Conservation (phyloP, 306 rosid genomes). For the Inga leiocalycina region DNA sequence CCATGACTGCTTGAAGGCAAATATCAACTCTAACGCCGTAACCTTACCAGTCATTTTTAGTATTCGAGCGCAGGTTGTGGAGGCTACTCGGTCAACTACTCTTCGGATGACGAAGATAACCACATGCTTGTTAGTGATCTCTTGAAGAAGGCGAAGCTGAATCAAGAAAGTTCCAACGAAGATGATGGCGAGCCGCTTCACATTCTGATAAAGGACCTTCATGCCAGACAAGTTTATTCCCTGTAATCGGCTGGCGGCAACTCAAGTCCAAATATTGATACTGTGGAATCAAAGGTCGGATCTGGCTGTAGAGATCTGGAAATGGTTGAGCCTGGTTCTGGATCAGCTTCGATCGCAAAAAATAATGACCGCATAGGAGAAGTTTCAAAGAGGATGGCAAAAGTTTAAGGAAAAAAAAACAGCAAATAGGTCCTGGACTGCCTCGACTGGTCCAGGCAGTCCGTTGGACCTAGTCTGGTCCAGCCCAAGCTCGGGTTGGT, state of each 20-base stretch:
- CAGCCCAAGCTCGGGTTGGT: too few relatives aligned
- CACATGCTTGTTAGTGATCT: background rate
- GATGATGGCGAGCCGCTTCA: slow-evolving; percentile 7
- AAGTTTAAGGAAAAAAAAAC: too few relatives aligned
- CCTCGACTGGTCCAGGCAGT: too few relatives aligned
- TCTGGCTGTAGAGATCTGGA: background rate
- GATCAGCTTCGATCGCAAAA: background rate
- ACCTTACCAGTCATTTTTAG: slow-evolving; percentile 30
- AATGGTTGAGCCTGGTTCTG: slow-evolving; percentile 8
- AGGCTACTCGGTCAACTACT: background rate
- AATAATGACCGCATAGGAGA: background rate
- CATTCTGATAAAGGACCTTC: slow-evolving; percentile 63
- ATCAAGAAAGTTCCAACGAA: background rate
- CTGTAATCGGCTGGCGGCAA: slow-evolving; percentile 23
- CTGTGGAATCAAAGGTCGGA: background rate
- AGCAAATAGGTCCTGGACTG: too few relatives aligned
- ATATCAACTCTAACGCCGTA: slow-evolving; percentile 31
- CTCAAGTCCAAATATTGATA: background rate
- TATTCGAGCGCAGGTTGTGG: slow-evolving; percentile 7
- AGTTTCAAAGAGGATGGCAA: slow-evolving; percentile 4
- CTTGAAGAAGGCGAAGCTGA: slow-evolving; percentile 28
- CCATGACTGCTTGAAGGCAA: background rate
- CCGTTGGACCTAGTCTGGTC: too few relatives aligned
- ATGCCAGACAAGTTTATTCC: slow-evolving; percentile 63
- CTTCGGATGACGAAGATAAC: slow-evolving; percentile 18